Conservation (phyloP, 2,329 filamentous ascomycete genomes). For the Plectosphaerella cucumerina region DNA sequence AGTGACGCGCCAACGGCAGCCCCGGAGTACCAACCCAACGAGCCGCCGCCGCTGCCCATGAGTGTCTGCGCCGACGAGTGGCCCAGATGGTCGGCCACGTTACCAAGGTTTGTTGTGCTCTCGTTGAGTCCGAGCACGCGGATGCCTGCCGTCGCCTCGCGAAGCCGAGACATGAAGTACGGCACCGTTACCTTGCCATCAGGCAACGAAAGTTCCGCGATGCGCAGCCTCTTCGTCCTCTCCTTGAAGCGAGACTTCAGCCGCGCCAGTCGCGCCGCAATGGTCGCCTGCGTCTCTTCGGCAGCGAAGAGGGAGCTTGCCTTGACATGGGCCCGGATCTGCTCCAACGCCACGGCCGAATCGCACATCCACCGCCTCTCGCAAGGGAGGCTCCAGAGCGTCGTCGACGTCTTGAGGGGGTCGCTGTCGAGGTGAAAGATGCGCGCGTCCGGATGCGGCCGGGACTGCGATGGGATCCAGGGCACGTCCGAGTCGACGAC, state of each 20-base stretch:
- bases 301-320: conserved; percentile 33
- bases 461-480: conserved; percentile 62
- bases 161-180: conserved; percentile 47
- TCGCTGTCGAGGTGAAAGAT: conserved; percentile 64
- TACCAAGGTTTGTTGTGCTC: conserved; percentile 40
- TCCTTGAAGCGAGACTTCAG: conserved; percentile 56
- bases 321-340: conserved; percentile 14
- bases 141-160: conserved; percentile 48
- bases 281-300: conserved; percentile 58
- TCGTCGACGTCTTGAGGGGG: conserved; percentile 57
- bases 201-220: conserved; percentile 38
- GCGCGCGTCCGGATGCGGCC: conserved; percentile 49
- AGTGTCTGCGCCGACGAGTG: conserved; percentile 34
- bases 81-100: conserved; percentile 57
- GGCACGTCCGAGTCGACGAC: conserved; percentile 65
- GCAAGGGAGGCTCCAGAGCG: conserved; percentile 49
- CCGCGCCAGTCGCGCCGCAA: conserved; percentile 54
- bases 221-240: conserved; percentile 39
- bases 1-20: conserved; percentile 25
- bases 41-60: conserved; percentile 25
- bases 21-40: conserved; percentile 27
- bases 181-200: conserved; percentile 48
- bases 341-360: conserved; percentile 31
- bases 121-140: conserved; percentile 62
- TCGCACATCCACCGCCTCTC: conserved; percentile 43